Evolutionary conservation across 202 grass and related monocot genomes (phyloP), one percentile per base, ranked within the genome.

Genomic region (Sporobolus alterniflorus): DNA sequence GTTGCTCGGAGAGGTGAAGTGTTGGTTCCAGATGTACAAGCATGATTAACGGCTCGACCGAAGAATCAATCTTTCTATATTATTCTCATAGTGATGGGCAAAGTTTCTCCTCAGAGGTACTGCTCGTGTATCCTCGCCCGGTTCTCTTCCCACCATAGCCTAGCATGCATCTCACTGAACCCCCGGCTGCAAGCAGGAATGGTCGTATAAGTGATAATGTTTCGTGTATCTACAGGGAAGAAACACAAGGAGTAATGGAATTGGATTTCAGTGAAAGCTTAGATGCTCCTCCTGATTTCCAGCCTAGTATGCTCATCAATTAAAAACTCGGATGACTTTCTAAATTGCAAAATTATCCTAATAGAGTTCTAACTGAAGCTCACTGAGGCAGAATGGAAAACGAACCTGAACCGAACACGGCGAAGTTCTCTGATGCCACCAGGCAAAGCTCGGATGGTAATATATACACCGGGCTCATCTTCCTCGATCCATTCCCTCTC

Each of bases 401-500:
- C 69, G 25, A 40, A 92, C 93, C 93, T 95, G 82, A 95, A 94
- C 60, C 92, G 78, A 56, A 94, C 89, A 6, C 92, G 89, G 1
- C 92, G 82, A 30, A 94, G 89, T 73, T 94, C 92, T 64, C 92
- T 85, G 74, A 88, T 90, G 47, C 89, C 84, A 60, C 89, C 87
- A 69, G 92, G 87, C 82, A 94, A 73, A 74, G 74, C 89, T 9
- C 85, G 81, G 52, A 92, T 90, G 69, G 92, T 94, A 75, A 94
- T 92, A 82, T 94, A 94, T 62, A 94, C 92, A 76, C 92, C 89
- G 65, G 92, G 89, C 69, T 92, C 89, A 9, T 94, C 92, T 86
- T 94, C 92, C 50, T 94, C 92, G 1, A 92, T 84, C 89, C 89
- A 94, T 60, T 94, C 92, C 70, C 92, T 88, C 74, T 94, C 92